A percentile compares a stretch with the other conserved stretches of the same genome.
Evolutionary conservation across 1,284 basidiomycete species (phyloP).

Genomic region (Tilletia indica): DNA sequence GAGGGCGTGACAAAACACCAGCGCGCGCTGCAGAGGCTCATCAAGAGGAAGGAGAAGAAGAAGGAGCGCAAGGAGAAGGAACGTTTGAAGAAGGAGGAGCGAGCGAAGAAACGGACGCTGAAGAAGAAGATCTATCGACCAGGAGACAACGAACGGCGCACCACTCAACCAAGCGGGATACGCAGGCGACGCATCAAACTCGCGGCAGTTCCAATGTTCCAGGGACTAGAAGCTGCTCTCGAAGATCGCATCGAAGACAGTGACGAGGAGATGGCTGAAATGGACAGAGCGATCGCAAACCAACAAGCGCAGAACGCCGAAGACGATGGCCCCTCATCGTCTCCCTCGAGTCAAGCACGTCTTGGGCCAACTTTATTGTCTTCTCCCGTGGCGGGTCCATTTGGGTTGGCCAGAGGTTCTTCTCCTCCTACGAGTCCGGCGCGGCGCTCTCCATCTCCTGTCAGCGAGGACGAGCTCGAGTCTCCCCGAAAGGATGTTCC

Average conservation of each 20-base stretch:
- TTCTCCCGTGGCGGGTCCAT: too few relatives aligned
- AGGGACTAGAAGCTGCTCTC: constrained; percentile 7
- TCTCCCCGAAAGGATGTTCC: background rate
- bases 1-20: background rate
- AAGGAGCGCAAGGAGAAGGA: constrained; percentile 6
- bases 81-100: background rate
- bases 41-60: constrained; percentile 11
- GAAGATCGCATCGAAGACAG: constrained; percentile 51
- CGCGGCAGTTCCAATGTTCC: constrained; percentile 8
- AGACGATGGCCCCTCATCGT: background rate
- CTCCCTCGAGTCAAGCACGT: background rate
- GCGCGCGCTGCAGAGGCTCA: background rate
- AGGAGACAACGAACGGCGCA: background rate
- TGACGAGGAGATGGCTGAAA: constrained; percentile 43
- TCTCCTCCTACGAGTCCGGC: background rate
- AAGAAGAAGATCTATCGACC: constrained; percentile 6
- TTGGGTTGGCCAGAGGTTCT: too few relatives aligned
- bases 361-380: too few relatives aligned
- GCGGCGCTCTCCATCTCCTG: constrained; percentile 1
- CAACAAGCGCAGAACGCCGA: background rate
- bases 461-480: constrained; percentile 6
- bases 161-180: background rate
- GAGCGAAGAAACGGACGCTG: constrained; percentile 2
- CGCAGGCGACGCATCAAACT: constrained; percentile 23
- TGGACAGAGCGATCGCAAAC: constrained; percentile 5